These are phyloP conservation scores for Phylloporus arenicola DNA, from an alignment of 768 basidiomycete species.

Conservation along the genomic window DNA sequence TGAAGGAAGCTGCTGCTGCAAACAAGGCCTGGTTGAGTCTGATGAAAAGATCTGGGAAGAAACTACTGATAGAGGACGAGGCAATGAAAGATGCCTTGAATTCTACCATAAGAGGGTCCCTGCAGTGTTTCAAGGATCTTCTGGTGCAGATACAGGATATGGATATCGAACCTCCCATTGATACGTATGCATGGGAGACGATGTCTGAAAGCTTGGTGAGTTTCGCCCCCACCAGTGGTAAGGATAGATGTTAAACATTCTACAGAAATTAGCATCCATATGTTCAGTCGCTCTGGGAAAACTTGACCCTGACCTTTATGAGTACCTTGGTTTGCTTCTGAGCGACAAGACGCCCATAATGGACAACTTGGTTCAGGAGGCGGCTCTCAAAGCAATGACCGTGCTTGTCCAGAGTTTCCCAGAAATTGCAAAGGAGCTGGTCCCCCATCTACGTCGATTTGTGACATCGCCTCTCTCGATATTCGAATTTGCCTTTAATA, in stretches of 20 bases:
- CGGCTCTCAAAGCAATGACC: conserved; percentile 80
- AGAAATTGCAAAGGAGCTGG: conserved; percentile 67
- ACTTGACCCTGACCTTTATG: conserved; percentile 63
- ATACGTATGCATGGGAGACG: conserved; percentile 91
- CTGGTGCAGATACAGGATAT: conserved; percentile 76
- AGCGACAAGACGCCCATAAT: conserved; percentile 77
- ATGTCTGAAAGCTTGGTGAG: conserved; percentile 84
- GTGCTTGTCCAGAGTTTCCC: conserved; percentile 87
- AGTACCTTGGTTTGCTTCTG: conserved; percentile 65
- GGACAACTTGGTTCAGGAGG: conserved; percentile 82
- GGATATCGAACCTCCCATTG: conserved; percentile 71
- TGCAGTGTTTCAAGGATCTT: conserved; percentile 75
- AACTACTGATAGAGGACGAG: conserved; percentile 34
- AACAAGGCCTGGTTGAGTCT: conserved; percentile 76
- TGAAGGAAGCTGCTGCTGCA: conserved; percentile 73
- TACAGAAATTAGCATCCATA: conserved; percentile 78
- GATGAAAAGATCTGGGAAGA: conserved; percentile 46
- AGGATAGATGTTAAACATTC: not conserved
- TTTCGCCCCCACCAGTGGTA: conserved; percentile 1
- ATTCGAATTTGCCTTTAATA: conserved; percentile 80
- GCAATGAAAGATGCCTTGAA: conserved; percentile 38
- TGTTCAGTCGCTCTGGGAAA: conserved; percentile 69
- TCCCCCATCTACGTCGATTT: conserved; percentile 77
- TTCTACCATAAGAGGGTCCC: conserved; percentile 51
- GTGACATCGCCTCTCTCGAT: conserved; percentile 83